Evolutionary conservation across 106 monocot species (phyloP).

Genomic region (Acanthochlamys bracteata): DNA sequence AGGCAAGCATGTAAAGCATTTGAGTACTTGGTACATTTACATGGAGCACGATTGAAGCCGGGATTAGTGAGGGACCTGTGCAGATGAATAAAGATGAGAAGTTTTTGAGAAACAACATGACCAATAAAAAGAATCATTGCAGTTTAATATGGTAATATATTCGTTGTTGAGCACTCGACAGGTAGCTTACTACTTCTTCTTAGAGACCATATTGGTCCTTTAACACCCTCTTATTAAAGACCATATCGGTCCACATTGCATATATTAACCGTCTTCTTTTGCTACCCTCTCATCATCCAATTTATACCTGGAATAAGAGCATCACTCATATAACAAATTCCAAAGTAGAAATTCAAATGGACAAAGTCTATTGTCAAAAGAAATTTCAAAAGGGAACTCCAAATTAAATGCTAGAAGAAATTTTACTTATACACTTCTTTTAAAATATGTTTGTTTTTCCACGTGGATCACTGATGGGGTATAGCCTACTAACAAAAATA

Average conservation of each 20-base stretch:
- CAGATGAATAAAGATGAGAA: slow-evolving; percentile 1
- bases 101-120: slow-evolving; percentile 6
- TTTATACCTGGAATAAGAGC: slow-evolving; percentile 59
- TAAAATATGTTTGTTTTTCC: no score
- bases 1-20: slow-evolving; percentile 99
- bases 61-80: slow-evolving; percentile 93
- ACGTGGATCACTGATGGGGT: no score
- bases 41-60: slow-evolving; percentile 89
- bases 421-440: no score
- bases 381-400: no score
- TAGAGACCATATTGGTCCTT: no score
- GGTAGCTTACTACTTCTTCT: no score
- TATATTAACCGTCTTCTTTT: slow-evolving; percentile 95
- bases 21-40: slow-evolving; percentile 97
- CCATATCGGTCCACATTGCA: slow-evolving; percentile 99
- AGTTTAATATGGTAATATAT: not conserved
- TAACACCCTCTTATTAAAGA: slow-evolving; percentile 76
- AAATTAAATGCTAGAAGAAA: no score
- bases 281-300: slow-evolving; percentile 99
- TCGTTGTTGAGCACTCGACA: no score
- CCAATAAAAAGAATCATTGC: not conserved
- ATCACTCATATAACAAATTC: not conserved
- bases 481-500: no score
- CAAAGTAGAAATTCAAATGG: no score
- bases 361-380: no score